Evolutionary conservation across 371 early-diverging fungal species (phyloP).

Genomic region (Thermomucor indicae-seudaticae): DNA sequence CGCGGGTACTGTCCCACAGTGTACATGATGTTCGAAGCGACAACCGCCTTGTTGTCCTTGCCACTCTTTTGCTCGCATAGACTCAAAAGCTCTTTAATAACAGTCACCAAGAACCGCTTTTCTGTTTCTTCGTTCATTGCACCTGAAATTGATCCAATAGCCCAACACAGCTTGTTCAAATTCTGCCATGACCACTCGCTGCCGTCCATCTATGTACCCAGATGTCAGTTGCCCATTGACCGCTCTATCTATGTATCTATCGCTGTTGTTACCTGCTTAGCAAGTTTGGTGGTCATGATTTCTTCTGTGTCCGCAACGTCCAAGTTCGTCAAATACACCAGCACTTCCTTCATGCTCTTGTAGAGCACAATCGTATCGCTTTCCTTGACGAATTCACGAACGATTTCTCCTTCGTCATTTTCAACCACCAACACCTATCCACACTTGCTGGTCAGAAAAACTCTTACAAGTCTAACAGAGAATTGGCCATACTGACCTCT

Average conservation of each 20-base stretch:
- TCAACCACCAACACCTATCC: slow-evolving; percentile 92
- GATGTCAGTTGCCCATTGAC: not conserved
- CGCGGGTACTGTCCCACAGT: slow-evolving; percentile 99
- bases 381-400: slow-evolving; percentile 97
- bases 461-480: too few relatives aligned
- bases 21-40: slow-evolving; percentile 99
- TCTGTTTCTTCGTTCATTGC: slow-evolving; percentile 97
- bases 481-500: slow-evolving; percentile 74
- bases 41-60: slow-evolving; percentile 99
- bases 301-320: slow-evolving; percentile 89
- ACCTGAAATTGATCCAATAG: slow-evolving; percentile 97
- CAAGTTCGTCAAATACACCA: slow-evolving; percentile 95
- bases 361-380: slow-evolving; percentile 97
- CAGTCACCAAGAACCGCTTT: slow-evolving; percentile 95
- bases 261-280: slow-evolving; percentile 63
- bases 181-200: slow-evolving; percentile 96
- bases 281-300: slow-evolving; percentile 92
- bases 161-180: slow-evolving; percentile 99
- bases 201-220: slow-evolving; percentile 79
- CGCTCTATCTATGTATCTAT: not conserved
- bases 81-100: slow-evolving; percentile 95
- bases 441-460: too few relatives aligned
- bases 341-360: slow-evolving; percentile 98
- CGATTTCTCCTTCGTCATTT: slow-evolving; percentile 99
- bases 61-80: slow-evolving; percentile 93